Evolutionary conservation across 2,329 filamentous ascomycete genomes (phyloP).

Genomic region (Ophiostoma fasciatum): DNA sequence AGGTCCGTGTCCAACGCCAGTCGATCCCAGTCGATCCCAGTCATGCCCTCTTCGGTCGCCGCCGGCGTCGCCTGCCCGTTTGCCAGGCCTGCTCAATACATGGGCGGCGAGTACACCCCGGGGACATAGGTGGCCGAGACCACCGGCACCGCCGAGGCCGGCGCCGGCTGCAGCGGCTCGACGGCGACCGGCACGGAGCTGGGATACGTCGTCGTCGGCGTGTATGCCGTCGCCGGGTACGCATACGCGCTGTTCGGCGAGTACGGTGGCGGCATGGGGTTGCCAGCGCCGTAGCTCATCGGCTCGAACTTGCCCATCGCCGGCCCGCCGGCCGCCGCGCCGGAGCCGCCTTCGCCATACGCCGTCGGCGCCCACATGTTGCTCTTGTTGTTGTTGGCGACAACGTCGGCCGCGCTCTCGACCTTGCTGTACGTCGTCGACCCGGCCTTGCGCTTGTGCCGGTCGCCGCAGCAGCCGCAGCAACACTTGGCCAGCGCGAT

Average conservation of each 20-base stretch:
- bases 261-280: no score
- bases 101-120: not conserved
- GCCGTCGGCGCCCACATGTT: not conserved
- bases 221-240: no score
- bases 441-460: not conserved
- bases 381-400: not conserved
- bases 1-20: no score
- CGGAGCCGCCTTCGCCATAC: constrained; percentile 3
- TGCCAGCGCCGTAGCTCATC: no score
- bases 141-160: not conserved
- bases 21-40: no score
- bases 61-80: no score
- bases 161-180: not conserved
- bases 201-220: no score
- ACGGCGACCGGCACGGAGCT: not conserved
- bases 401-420: not conserved
- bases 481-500: not conserved
- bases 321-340: not conserved
- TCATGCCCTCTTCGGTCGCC: no score
- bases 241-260: no score
- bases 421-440: constrained; percentile 1
- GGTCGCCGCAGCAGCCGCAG: no score
- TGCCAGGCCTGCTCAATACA: no score
- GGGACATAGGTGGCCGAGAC: constrained; percentile 4
- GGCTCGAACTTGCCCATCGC: constrained; percentile 3